Base-by-base conservation (phyloP, 352 stramenopile species). In the Ochromonadaceae sp. region DNA sequence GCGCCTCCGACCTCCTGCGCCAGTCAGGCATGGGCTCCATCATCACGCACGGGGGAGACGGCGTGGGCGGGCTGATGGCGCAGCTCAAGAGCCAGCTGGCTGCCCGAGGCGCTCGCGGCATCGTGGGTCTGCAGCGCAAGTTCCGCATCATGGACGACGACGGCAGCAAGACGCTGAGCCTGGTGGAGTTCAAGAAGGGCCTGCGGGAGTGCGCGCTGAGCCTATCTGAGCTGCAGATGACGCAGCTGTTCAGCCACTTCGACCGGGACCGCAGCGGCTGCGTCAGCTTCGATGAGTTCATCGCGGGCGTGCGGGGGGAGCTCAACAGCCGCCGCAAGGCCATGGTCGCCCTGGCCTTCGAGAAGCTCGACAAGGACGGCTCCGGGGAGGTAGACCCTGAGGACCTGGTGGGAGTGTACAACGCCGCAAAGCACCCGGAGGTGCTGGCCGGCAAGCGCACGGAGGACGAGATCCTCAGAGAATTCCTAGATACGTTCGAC, bases 281-380 rank as follows among this genome's bases (percentile, higher is more conserved):
- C 20, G 76, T 90, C 58, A 76, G 84, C 73, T 90, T 83, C 67
- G 81, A 88, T 34, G 80, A 88, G 68, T 89, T 90, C 68, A 68
- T 91, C 30, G 42, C 83, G 14, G 76, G 76, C 50, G 70, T 89
- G 60, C 78, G 81, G 30, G 80, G 78, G 20, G 73, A 83, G 55
- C 62, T 88, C 36, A 89, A 86, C 59, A 76, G 81, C 22, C 75
- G 78, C 15, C 76, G 83, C 22, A 83, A 74, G 48, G 76, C 81
- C 58, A 42, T 92, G 60, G 81, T 90, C 59, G 67, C 79, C n/a
- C 49, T 77, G 14, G 81, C 81, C 0, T 91, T 90, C 61, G 76
- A 79, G 55, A 70, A 83, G 25, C 57, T 91, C 20, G 83, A 91
- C 56, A 68, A 72, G 2, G 78, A 89, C 70, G 68, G 76, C 44